Evolutionary conservation across 2,329 filamentous ascomycete species (phyloP), one percentile per base, ranked within the genome.

Genomic region (Coniochaeta prunicola): DNA sequence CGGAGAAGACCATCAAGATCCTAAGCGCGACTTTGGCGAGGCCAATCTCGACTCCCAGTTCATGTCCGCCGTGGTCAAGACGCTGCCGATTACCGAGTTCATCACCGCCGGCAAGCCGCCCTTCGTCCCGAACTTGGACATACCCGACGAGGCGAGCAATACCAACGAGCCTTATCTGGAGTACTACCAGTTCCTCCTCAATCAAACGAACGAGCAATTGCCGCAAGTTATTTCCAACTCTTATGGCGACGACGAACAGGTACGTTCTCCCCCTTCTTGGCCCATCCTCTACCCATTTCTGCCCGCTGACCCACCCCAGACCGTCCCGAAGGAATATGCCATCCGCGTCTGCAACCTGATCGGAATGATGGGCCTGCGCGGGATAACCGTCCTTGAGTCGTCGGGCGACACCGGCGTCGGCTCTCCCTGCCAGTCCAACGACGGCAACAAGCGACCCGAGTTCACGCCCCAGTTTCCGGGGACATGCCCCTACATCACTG

Each of bases 121-220:
- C 58, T 70, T 72, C 8, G 71, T 65, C 40, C 65, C 67, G 26
- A 64, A 68, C 60, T 50, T 68, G n/a, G 38, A 63, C 26, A 58
- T 61, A 17, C 58, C 66, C 24, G 56, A 64, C 50, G 59, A 63
- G 15, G 67, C 66, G 9, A 63, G 73, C 63, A 79, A 85, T 63
- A 75, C 73, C n/a, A 87, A 89, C 69, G 86, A 89, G 73, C 86
- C 86, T 0, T 90, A 87, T 69, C 75, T 89, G 1, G 80, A 81
- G n/a, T 88, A 84, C 70, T 76, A 88, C 10, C 76, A 82, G 59
- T 82, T 82, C 68, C 71, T 89, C 3, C 74, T 87, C 1, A 69
- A 72, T 42, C 76, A 83, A 50, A 71, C 77, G 8, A 76, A 82
- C 55, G 67, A 73, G 2, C 69, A 80, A 19, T 72, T 89, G 1